These are phyloP conservation scores for Blastomyces gilchristii DNA, from an alignment of 2,329 filamentous ascomycete species.

Conservation along the genomic window DNA sequence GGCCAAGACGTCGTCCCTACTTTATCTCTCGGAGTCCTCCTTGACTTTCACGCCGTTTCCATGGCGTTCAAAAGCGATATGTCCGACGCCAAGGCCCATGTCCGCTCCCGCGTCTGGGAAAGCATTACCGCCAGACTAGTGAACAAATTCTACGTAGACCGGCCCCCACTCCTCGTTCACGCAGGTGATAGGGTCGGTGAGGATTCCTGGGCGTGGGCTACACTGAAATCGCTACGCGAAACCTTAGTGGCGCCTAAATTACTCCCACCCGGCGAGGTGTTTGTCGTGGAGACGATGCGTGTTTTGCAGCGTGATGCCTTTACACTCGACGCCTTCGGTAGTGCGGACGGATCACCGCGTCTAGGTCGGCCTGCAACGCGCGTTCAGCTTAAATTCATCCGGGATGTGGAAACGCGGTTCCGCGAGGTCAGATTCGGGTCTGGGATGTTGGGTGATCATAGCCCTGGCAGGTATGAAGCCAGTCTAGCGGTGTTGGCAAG, in stretches of 20 bases:
- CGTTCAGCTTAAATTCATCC: constrained; percentile 59
- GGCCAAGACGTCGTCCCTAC: constrained; percentile 64
- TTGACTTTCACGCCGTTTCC: constrained; percentile 63
- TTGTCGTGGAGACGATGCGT: constrained; percentile 57
- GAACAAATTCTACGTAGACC: constrained; percentile 50
- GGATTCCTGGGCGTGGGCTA: constrained; percentile 57
- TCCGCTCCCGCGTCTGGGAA: constrained; percentile 56
- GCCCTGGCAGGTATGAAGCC: constrained; percentile 62
- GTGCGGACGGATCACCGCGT: constrained; percentile 34
- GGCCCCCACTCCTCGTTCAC: constrained; percentile 35
- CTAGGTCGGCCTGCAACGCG: constrained; percentile 57
- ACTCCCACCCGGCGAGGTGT: constrained; percentile 66
- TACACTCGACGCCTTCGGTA: constrained; percentile 27
- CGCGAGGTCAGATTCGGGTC: constrained; percentile 60
- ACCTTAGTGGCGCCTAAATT: constrained; percentile 61
- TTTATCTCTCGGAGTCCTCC: constrained; percentile 61
- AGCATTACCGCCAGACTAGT: constrained; percentile 52
- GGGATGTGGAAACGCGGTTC: constrained; percentile 60
- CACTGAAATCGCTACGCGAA: constrained; percentile 55
- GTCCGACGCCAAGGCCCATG: constrained; percentile 54
- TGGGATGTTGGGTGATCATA: constrained; percentile 67
- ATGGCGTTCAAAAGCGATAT: constrained; percentile 64
- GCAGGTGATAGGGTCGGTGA: constrained; percentile 47
- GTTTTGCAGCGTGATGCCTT: constrained; percentile 60
- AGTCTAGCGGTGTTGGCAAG: constrained; percentile 51